Percentiles rank a stretch among this genome's conserved stretches.
These are phyloP conservation scores for Puccinia hordei DNA, from an alignment of 1,284 basidiomycete genomes.

Conservation along the genomic window DNA sequence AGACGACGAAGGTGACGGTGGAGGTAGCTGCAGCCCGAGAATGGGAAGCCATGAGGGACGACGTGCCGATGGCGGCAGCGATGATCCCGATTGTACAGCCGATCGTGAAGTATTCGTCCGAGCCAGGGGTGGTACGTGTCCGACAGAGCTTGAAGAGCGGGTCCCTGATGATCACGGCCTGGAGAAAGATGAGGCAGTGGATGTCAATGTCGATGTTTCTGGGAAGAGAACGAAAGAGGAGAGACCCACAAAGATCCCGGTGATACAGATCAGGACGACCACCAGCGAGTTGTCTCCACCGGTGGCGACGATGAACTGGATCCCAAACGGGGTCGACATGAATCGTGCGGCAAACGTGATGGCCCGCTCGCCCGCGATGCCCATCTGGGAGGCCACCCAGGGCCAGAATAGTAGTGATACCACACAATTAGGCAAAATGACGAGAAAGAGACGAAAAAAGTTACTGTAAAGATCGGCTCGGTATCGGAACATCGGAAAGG, in stretches of 20 bases:
- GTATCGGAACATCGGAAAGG: constrained; percentile 48
- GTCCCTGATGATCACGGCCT: constrained; percentile 49
- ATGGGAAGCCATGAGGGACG: constrained; percentile 30
- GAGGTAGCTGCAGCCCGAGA: constrained; percentile 45
- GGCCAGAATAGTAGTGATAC: constrained; percentile 43
- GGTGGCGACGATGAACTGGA: constrained; percentile 45
- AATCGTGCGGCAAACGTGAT: constrained; percentile 47
- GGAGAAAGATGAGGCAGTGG: not conserved
- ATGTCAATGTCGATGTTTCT: not conserved
- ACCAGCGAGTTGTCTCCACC: constrained; percentile 40
- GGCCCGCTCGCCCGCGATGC: constrained; percentile 35
- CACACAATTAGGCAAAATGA: constrained; percentile 27
- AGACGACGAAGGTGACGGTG: constrained; percentile 48
- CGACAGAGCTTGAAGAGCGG: constrained; percentile 46
- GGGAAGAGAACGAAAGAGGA: not conserved
- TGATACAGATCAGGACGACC: constrained; percentile 48
- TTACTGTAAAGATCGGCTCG: constrained; percentile 43
- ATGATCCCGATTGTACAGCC: constrained; percentile 44
- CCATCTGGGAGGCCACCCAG: constrained; percentile 37
- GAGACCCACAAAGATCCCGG: constrained; percentile 40
- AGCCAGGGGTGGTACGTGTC: constrained; percentile 31
- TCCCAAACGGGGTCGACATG: constrained; percentile 50
- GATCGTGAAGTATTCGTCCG: constrained; percentile 51
- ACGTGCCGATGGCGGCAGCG: constrained; percentile 50
- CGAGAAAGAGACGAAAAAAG: constrained; percentile 27